These are phyloP conservation scores for Houttuynia cordata DNA, from an alignment of 164 flowering plant genomes.

Conservation along the genomic window DNA sequence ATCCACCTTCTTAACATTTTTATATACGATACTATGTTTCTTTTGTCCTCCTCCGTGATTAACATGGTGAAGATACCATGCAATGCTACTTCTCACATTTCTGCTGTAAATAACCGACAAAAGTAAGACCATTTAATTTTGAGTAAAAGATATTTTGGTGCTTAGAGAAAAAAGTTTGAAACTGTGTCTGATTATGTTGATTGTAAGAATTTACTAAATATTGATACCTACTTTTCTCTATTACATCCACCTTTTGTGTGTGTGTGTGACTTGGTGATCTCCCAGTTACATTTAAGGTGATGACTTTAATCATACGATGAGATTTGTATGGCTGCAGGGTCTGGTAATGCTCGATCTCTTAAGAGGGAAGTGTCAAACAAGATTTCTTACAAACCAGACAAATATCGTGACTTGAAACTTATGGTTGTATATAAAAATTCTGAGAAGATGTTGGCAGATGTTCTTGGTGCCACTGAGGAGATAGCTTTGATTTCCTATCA, in stretches of 20 bases:
- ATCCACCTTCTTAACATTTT: no score
- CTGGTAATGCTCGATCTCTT: conserved; percentile 75
- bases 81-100: no score
- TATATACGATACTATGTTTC: no score
- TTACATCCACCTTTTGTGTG: not conserved
- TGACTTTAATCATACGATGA: not conserved
- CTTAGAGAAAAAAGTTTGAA: no score
- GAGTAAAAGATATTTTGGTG: no score
- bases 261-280: no score
- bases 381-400: conserved; percentile 20
- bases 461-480: conserved; percentile 56
- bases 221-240: not conserved
- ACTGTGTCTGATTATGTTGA: no score
- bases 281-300: not conserved
- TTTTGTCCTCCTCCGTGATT: no score
- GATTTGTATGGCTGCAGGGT: conserved; percentile 50
- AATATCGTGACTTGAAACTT: conserved; percentile 34
- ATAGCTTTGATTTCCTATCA: conserved; percentile 45
- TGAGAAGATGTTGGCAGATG: conserved; percentile 56
- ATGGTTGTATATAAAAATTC: conserved; percentile 48
- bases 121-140: no score
- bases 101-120: no score
- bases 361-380: conserved; percentile 42
- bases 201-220: no score
- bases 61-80: no score